Conservation (phyloP, 2,329 filamentous ascomycete genomes). For the Harringtonia lauricola region DNA sequence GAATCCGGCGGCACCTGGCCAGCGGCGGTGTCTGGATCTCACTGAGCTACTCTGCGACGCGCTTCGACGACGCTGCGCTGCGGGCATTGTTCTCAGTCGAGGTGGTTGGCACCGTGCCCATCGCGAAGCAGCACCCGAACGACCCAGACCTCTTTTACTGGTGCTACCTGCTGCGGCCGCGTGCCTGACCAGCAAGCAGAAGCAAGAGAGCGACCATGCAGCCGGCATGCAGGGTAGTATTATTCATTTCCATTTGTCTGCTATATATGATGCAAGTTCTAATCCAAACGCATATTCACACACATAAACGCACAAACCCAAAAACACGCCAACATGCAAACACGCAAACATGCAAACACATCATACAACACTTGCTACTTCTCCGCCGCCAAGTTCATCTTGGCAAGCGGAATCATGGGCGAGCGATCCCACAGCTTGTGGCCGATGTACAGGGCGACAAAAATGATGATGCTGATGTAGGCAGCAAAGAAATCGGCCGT, state of each 20-base stretch:
- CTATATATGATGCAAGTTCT: no score
- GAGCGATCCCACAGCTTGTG: conserved; percentile 40
- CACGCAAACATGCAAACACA: background rate
- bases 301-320: no score
- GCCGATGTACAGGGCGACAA: conserved; percentile 44
- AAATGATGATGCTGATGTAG: conserved; percentile 57
- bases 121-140: conserved; percentile 24
- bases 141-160: conserved; percentile 36
- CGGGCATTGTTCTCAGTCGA: conserved; percentile 29
- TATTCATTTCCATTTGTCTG: no score
- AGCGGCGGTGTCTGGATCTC: conserved; percentile 33
- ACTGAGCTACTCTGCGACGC: conserved; percentile 31
- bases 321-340: no score
- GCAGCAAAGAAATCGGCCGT: conserved; percentile 50
- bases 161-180: conserved; percentile 31
- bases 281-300: no score
- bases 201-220: no score
- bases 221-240: no score
- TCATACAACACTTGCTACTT: background rate
- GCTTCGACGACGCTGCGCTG: conserved; percentile 25
- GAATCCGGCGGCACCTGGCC: conserved; percentile 23
- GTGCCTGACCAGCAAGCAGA: no score
- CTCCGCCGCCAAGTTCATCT: background rate
- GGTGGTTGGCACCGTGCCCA: conserved; percentile 29
- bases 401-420: background rate